phyloP scores from a whole-genome alignment of 2,329 filamentous ascomycete species.

The Graphiopsis chlorocephala region DNA sequence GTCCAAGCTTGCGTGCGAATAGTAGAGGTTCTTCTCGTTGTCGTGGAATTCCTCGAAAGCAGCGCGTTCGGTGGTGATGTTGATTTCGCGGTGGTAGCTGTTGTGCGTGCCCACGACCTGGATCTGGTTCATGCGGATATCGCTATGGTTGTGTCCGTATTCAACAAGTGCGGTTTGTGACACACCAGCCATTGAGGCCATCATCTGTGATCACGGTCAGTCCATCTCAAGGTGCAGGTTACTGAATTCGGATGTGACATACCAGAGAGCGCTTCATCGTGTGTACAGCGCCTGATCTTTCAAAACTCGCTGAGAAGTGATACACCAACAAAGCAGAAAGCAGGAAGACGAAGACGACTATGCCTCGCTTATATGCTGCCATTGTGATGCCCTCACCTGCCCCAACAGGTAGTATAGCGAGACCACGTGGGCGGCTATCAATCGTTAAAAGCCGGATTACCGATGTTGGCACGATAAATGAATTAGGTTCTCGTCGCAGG shows the following conservation, averaged over 20 bases:
- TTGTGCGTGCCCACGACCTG: conserved; percentile 54
- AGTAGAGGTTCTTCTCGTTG: conserved; percentile 44
- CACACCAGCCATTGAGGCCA: conserved; percentile 6
- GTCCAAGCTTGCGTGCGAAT: conserved; percentile 46
- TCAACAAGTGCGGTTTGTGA: background rate
- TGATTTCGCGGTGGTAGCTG: conserved; percentile 50
- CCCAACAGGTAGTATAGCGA: background rate
- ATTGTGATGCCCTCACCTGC: background rate
- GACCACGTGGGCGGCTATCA: conserved; percentile 5
- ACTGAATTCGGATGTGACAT: background rate
- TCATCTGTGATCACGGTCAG: background rate
- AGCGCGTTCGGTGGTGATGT: conserved; percentile 40
- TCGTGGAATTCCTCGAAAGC: conserved; percentile 41
- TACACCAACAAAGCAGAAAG: background rate
- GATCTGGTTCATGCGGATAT: conserved; percentile 51
- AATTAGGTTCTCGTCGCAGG: background rate
- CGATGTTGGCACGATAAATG: background rate
- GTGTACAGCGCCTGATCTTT: too few relatives aligned
- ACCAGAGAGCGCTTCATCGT: conserved; percentile 12
- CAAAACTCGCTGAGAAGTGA: background rate
- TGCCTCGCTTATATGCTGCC: background rate
- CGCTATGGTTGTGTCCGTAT: conserved; percentile 1
- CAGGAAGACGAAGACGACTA: background rate
- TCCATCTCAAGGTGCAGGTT: background rate
- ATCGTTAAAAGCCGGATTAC: background rate